Conservation (phyloP, 768 basidiomycete species). For the Boletus subparvulus region DNA sequence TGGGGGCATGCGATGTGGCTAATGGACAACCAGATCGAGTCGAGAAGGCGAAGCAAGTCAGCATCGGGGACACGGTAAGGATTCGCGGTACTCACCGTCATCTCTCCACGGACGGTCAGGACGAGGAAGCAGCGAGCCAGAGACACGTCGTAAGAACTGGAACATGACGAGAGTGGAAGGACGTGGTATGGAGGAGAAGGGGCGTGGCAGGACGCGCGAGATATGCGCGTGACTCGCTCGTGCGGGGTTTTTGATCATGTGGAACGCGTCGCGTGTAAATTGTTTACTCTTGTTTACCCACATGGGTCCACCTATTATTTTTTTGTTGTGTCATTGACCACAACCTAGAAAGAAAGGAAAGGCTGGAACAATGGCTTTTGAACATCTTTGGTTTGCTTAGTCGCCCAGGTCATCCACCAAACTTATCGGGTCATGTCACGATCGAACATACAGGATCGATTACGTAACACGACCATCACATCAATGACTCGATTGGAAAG, state of each 20-base stretch:
- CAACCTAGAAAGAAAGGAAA: neutral
- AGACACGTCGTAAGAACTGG: conserved; percentile 68
- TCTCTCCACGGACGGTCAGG: conserved; percentile 77
- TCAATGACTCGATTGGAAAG: conserved; percentile 1
- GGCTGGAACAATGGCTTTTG: neutral
- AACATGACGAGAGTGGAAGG: conserved; percentile 44
- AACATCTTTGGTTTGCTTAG: neutral
- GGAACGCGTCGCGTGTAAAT: neutral
- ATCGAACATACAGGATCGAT: neutral
- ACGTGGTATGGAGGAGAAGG: neutral
- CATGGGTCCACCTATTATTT: neutral
- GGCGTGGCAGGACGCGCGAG: conserved; percentile 4
- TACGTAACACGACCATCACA: conserved; percentile 8
- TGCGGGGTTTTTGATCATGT: neutral
- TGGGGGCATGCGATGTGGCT: conserved; percentile 78
- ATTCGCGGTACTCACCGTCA: conserved; percentile 53
- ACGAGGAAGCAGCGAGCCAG: conserved; percentile 65
- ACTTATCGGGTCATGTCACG: neutral
- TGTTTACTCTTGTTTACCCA: conserved; percentile 30
- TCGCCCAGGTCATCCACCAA: no score
- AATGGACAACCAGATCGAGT: neutral
- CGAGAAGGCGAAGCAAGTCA: conserved; percentile 13
- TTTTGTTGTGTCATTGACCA: neutral
- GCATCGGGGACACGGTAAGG: conserved; percentile 4
- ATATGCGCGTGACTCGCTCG: conserved; percentile 4